Evolutionary conservation across 2,329 filamentous ascomycete species (phyloP), one percentile per base, ranked within the genome.

Genomic region (Chaetomiaceae sp.): DNA sequence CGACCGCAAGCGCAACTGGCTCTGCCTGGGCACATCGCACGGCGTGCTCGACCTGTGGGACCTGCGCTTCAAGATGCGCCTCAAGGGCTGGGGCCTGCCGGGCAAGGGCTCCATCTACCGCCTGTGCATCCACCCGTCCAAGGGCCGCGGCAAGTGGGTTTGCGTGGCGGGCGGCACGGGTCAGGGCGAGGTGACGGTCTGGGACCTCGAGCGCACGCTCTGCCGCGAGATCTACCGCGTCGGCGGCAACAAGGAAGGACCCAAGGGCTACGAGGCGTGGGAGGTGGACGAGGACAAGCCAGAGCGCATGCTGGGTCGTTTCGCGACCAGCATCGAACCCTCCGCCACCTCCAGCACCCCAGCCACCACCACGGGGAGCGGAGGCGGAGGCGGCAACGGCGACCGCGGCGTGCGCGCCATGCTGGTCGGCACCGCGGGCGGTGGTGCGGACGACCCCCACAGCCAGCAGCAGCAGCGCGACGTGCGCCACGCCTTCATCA

Each of bases 1-100:
- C 26, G 89, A 96, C 60, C 78, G 81, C 47, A 87, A 83, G 61
- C 83, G 86, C 41, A 89, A 93, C 60, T 98, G 93, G 93, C 72
- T 98, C 3, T 76, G 95, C 2, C 69, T 97, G 0, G 93, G 90
- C 29, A 98, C 94, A 1, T 88, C 88, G 0, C 90, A 97, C 62
- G 93, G 94, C 29, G 84, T 97, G 22, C 72, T 98, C 7, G 86
- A 95, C 61, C 75, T 98, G 1, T 98, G 93, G 93, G 93, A 98
- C 65, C 74, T 98, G 33, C 84, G 93, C n/a, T 98, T 98, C 73
- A 85, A 82, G 55, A 78, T 97, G 57, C 80, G 88, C 18, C 72
- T 97, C 19, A 89, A 87, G 63, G 86, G 84, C 12, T 97, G 90
- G 88, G 88, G 88, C 1, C 77, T 96, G 22, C 82, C 87, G 0